Conservation (phyloP, 768 basidiomycete species). For the Termitomyces titanicus region DNA sequence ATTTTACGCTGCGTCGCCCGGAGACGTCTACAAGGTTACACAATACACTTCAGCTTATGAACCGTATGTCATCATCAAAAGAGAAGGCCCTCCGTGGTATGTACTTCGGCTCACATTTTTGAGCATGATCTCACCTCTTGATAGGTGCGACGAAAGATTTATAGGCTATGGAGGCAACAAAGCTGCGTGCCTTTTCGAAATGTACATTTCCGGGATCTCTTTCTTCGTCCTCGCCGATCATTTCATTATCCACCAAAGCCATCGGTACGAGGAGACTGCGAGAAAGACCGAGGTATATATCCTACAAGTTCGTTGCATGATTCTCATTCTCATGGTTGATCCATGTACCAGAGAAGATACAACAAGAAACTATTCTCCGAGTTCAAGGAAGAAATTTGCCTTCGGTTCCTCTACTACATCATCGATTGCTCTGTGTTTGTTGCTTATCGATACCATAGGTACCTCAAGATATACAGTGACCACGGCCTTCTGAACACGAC, state of each 20-base stretch:
- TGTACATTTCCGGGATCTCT: constrained; percentile 82
- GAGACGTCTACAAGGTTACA: constrained; percentile 71
- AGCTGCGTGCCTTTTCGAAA: constrained; percentile 88
- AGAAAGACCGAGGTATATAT: constrained; percentile 70
- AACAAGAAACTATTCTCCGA: constrained; percentile 77
- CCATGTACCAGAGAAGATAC: constrained; percentile 52
- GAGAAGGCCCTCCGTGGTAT: constrained; percentile 72
- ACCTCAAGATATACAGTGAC: constrained; percentile 57
- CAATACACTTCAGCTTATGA: constrained; percentile 84
- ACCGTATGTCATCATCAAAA: constrained; percentile 83
- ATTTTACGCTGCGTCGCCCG: constrained; percentile 58
- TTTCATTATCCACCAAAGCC: constrained; percentile 87
- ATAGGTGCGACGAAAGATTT: constrained; percentile 88
- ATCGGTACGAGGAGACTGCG: constrained; percentile 73
- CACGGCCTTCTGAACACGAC: constrained; percentile 47
- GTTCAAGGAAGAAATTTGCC: constrained; percentile 75
- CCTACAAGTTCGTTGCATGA: neutral
- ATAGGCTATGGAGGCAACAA: constrained; percentile 92
- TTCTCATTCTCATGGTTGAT: neutral
- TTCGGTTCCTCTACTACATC: constrained; percentile 38
- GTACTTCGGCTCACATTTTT: constrained; percentile 12
- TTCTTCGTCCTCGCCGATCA: constrained; percentile 85
- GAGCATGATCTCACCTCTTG: neutral
- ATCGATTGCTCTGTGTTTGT: neutral
- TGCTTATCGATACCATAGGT: constrained; percentile 33